phyloP scores from a whole-genome alignment of 495 filamentous ascomycete species.

The Talaromyces trachyspermus region DNA sequence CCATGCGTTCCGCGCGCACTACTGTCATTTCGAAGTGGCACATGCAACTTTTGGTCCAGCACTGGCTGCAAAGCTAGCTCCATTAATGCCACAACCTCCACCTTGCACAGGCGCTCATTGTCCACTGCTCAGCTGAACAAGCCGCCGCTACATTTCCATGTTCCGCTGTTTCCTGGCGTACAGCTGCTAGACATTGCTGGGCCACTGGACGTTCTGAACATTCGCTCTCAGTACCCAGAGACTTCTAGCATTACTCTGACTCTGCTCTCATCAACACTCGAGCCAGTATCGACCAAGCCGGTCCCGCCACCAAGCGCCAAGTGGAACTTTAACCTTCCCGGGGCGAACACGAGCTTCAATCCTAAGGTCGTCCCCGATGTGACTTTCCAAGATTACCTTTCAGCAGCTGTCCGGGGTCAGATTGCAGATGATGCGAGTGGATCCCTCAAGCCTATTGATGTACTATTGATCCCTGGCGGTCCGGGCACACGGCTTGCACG shows the following conservation, averaged over 20 bases:
- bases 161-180: conserved; percentile 4
- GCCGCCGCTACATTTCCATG: conserved; percentile 6
- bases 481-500: conserved; percentile 34
- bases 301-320: conserved; percentile 10
- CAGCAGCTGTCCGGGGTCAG: not conserved
- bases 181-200: conserved; percentile 45
- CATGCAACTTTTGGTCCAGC: not conserved
- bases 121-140: no score
- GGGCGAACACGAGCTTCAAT: conserved; percentile 4
- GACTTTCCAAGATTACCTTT: conserved; percentile 6
- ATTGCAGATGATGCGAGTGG: not conserved
- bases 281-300: conserved; percentile 39
- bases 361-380: conserved; percentile 3
- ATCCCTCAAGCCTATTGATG: conserved; percentile 40
- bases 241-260: conserved; percentile 30
- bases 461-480: conserved; percentile 62
- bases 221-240: conserved; percentile 31
- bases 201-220: conserved; percentile 53
- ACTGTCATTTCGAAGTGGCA: not conserved
- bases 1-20: not conserved
- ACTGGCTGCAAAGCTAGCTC: not conserved
- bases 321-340: conserved; percentile 1
- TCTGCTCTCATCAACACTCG: conserved; percentile 42
- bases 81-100: not conserved
- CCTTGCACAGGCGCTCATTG: not conserved